Conservation (phyloP, 2,329 filamentous ascomycete species). For the Sporothrix mexicana region DNA sequence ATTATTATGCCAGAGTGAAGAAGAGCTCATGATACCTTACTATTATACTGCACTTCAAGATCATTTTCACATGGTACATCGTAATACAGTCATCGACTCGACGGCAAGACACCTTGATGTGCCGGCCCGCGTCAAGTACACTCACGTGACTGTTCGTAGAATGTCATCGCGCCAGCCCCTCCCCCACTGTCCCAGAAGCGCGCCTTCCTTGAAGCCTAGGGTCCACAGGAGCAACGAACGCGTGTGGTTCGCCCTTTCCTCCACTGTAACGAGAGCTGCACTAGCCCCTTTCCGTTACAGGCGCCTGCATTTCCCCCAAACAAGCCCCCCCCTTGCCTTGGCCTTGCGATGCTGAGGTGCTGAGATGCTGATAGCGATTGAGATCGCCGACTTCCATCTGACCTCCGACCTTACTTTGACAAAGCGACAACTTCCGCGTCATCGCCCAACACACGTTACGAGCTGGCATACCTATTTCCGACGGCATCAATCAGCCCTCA, state of each 20-base stretch:
- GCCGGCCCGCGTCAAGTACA: background rate
- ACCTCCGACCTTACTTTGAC: constrained; percentile 1
- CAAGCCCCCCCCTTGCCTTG: background rate
- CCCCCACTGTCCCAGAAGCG: constrained; percentile 7
- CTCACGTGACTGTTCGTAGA: constrained; percentile 7
- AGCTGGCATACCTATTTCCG: background rate
- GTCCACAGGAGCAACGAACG: constrained; percentile 16
- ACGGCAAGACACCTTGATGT: constrained; percentile 5
- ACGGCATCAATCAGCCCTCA: background rate
- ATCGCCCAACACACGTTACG: constrained; percentile 8
- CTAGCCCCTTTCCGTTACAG: constrained; percentile 22
- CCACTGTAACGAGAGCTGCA: constrained; percentile 1
- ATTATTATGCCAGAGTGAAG: background rate
- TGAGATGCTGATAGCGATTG: constrained; percentile 23
- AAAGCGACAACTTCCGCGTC: background rate
- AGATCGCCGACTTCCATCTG: background rate
- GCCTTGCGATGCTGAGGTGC: constrained; percentile 9
- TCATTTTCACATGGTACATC: background rate
- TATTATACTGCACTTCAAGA: too few relatives aligned
- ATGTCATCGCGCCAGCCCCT: background rate
- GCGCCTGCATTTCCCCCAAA: background rate
- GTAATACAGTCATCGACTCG: background rate
- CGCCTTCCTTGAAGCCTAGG: background rate
- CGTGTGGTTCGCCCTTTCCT: constrained; percentile 14
- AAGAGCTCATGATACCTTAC: background rate